Conservation (phyloP, 306 rosid genomes). For the Cucumis cinereus region DNA sequence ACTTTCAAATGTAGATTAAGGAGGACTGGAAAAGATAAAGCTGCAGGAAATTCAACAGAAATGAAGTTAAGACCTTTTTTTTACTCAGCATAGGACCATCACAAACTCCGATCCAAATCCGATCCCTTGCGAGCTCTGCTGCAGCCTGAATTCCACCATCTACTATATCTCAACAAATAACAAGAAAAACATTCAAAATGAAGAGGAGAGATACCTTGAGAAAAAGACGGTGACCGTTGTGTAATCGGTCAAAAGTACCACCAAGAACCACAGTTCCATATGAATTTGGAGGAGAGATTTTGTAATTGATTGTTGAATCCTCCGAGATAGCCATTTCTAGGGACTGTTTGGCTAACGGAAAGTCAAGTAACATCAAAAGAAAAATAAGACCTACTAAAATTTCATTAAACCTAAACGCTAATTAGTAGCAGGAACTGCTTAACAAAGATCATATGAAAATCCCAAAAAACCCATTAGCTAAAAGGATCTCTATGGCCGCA, state of each 20-base stretch:
- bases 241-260: conserved; percentile 87
- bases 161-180: background rate
- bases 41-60: background rate
- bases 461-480: background rate
- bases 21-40: background rate
- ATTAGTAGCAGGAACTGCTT: background rate
- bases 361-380: background rate
- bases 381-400: background rate
- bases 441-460: background rate
- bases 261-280: conserved; percentile 74
- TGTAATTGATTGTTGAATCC: conserved; percentile 28
- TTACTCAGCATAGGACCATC: conserved; percentile 81
- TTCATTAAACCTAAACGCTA: background rate
- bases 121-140: conserved; percentile 48
- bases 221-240: conserved; percentile 84
- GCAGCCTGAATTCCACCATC: conserved; percentile 37
- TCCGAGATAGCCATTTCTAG: conserved; percentile 34
- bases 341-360: background rate
- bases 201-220: conserved; percentile 43
- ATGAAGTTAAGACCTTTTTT: conserved; percentile 35
- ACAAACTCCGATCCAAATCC: conserved; percentile 71
- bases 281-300: conserved; percentile 60
- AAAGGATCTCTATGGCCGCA: background rate
- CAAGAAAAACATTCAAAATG: background rate
- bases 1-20: background rate